Evolutionary conservation across 1,284 basidiomycete genomes (phyloP).

Genomic region (Grifola frondosa): DNA sequence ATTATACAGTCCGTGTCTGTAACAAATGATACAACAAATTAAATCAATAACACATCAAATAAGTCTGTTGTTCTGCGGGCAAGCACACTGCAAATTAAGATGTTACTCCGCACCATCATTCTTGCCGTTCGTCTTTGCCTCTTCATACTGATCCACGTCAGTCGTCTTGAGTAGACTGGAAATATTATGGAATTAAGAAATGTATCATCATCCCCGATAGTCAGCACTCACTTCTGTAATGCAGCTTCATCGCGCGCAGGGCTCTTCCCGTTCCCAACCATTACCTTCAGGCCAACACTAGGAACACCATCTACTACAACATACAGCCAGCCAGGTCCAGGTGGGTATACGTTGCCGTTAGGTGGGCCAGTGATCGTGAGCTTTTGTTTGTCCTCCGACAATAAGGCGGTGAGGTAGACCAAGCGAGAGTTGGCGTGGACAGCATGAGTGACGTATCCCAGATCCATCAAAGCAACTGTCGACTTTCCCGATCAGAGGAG

Average conservation of each 20-base stretch:
- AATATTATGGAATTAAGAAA: slow-evolving; percentile 8
- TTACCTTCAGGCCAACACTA: slow-evolving; percentile 61
- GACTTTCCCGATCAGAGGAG: not conserved
- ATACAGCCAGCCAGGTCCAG: slow-evolving; percentile 80
- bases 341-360: slow-evolving; percentile 65
- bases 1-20: too few relatives aligned
- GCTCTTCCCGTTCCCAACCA: slow-evolving; percentile 65
- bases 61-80: too few relatives aligned
- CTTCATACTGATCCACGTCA: slow-evolving; percentile 53
- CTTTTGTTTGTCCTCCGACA: slow-evolving; percentile 35
- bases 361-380: slow-evolving; percentile 61
- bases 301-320: slow-evolving; percentile 70
- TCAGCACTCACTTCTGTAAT: slow-evolving; percentile 53
- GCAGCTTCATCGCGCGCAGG: slow-evolving; percentile 59
- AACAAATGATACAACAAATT: too few relatives aligned
- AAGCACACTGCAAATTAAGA: not conserved
- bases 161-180: slow-evolving; percentile 43
- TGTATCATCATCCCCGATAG: not conserved
- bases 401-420: slow-evolving; percentile 54
- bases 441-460: slow-evolving; percentile 78
- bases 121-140: slow-evolving; percentile 34
- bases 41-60: too few relatives aligned
- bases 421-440: slow-evolving; percentile 77
- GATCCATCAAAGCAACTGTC: slow-evolving; percentile 74
- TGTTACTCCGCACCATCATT: slow-evolving; percentile 27